Evolutionary conservation across 2,329 filamentous ascomycete genomes (phyloP).

Genomic region (Pyricularia grisea): DNA sequence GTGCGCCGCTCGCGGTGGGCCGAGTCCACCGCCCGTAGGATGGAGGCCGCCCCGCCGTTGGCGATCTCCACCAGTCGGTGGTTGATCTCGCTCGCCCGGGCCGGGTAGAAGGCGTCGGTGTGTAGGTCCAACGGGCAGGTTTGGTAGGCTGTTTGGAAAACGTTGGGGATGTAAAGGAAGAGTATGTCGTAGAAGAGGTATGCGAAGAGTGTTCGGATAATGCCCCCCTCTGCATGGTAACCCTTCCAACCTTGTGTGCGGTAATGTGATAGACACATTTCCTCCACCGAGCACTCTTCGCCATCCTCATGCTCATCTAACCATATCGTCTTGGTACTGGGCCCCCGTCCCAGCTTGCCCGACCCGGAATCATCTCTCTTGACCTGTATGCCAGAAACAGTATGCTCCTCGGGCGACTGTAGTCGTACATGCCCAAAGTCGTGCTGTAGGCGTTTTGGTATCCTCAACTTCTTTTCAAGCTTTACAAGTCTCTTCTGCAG

Average conservation of each 20-base stretch:
- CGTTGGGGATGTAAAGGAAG: conserved; percentile 88
- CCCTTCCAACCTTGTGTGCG: conserved; percentile 82
- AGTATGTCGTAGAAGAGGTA: conserved; percentile 91
- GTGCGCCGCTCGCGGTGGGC: conserved; percentile 62
- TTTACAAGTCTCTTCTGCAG: conserved; percentile 90
- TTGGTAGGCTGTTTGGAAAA: conserved; percentile 94
- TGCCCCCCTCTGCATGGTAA: conserved; percentile 86
- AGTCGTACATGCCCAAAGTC: conserved; percentile 84
- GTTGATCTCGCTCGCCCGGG: conserved; percentile 83
- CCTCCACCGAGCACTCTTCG: conserved; percentile 79
- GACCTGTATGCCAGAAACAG: conserved; percentile 68
- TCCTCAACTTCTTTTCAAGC: conserved; percentile 73
- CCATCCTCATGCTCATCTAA: conserved; percentile 61
- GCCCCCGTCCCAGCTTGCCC: conserved; percentile 23
- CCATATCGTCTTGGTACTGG: conserved; percentile 74
- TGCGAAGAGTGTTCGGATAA: conserved; percentile 81
- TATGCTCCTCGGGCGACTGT: conserved; percentile 64
- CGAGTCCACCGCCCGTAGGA: conserved; percentile 61
- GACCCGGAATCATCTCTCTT: conserved; percentile 41
- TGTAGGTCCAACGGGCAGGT: conserved; percentile 88
- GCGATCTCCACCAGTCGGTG: conserved; percentile 75
- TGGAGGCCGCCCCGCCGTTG: conserved; percentile 62
- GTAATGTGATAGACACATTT: conserved; percentile 87
- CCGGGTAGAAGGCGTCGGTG: conserved; percentile 84
- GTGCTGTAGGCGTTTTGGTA: conserved; percentile 80